Percentiles rank a stretch among this genome's conserved stretches.
Evolutionary conservation across 1,284 basidiomycete genomes (phyloP).

Genomic region (Dichomitus squalens): DNA sequence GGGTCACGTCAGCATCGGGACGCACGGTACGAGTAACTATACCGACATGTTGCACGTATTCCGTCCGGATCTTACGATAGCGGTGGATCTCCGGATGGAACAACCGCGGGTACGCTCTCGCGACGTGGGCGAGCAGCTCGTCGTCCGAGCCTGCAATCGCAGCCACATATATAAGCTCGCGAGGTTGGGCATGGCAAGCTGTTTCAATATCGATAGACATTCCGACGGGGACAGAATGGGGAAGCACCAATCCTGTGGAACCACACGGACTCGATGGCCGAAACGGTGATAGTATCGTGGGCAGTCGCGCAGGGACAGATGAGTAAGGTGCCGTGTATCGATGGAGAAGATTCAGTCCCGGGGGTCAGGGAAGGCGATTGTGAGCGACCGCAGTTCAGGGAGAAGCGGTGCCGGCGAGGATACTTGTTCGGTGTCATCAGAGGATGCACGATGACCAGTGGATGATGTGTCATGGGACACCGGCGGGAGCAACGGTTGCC

Average conservation of each 20-base stretch:
- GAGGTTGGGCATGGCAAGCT: not conserved
- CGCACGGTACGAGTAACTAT: too few species aligned
- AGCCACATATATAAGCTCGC: slow-evolving; percentile 5
- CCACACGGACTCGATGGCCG: too few species aligned
- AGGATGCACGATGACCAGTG: not conserved
- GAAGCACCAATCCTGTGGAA: not conserved
- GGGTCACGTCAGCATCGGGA: too few species aligned
- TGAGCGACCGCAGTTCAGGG: not conserved
- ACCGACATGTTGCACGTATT: not conserved
- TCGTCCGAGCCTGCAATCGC: not conserved
- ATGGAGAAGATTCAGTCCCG: not conserved
- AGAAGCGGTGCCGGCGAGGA: not conserved
- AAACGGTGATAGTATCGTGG: slow-evolving; percentile 1
- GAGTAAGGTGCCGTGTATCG: not conserved
- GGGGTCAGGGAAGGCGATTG: not conserved
- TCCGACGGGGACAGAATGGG: not conserved
- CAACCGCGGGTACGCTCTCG: not conserved
- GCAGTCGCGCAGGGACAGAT: not conserved
- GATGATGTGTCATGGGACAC: not conserved
- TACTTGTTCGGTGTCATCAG: too few species aligned
- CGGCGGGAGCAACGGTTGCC: not conserved
- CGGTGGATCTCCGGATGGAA: slow-evolving; percentile 1
- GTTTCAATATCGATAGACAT: not conserved
- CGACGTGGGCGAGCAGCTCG: not conserved
- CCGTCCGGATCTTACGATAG: not conserved